phyloP scores from a whole-genome alignment of 805 yeast genomes.

The Schwanniomyces vanrijiae region DNA sequence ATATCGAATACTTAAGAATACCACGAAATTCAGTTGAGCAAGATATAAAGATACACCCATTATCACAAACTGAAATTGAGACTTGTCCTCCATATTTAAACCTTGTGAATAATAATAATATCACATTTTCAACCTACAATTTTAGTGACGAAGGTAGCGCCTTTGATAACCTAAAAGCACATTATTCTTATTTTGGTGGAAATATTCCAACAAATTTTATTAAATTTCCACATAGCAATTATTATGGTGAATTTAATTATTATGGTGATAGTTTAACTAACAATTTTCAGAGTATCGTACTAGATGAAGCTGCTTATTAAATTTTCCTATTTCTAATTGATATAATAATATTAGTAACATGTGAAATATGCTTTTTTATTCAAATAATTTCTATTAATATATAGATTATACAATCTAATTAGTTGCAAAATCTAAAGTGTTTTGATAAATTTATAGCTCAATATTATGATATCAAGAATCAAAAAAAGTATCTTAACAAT shows the following conservation, averaged over 20 bases:
- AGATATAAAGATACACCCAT: constrained; percentile 23
- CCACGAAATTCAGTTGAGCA: constrained; percentile 3
- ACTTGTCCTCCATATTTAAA: constrained; percentile 45
- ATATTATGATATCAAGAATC: not conserved
- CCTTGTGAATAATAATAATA: constrained; percentile 28
- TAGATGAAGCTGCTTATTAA: not conserved
- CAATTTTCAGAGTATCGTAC: not conserved
- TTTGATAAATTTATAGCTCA: not conserved
- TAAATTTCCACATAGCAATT: constrained; percentile 11
- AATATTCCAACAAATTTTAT: constrained; percentile 17
- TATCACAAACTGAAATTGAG: constrained; percentile 57
- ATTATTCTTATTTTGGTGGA: constrained; percentile 26
- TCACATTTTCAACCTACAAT: constrained; percentile 30
- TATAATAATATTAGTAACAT: not conserved
- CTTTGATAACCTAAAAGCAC: constrained; percentile 15
- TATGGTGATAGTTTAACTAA: not conserved
- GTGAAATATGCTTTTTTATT: not conserved
- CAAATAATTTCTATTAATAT: not conserved
- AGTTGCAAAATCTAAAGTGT: not conserved
- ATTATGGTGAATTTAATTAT: not conserved
- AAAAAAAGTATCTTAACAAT: constrained; percentile 53
- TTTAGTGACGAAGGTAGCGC: constrained; percentile 10
- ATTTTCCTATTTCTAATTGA: not conserved
- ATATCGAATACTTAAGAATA: constrained; percentile 14
- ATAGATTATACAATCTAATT: not conserved